A percentile compares a stretch with the other conserved stretches of the same genome.
These are phyloP conservation scores for Uronychia binucleata DNA, from an alignment of 73 alveolate genomes.

Conservation along the genomic window DNA sequence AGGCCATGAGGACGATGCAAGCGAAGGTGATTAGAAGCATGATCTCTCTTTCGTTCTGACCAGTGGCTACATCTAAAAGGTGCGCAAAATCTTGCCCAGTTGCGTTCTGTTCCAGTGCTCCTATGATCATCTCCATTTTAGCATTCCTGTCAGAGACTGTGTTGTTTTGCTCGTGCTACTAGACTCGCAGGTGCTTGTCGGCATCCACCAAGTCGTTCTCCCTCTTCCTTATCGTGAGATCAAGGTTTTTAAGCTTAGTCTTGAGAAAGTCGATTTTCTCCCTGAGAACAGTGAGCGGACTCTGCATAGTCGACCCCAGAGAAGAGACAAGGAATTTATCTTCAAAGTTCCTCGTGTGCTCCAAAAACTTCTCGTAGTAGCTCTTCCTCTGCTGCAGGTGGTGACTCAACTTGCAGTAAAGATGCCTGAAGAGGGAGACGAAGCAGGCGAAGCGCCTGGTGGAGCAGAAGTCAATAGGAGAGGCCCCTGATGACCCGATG, in stretches of 20 bases:
- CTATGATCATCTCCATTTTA: slow-evolving; percentile 18
- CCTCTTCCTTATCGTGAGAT: slow-evolving; percentile 14
- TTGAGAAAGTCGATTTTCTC: slow-evolving; percentile 19
- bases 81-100: neutral
- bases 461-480: neutral
- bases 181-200: slow-evolving; percentile 18
- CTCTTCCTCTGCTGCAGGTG: neutral
- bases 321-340: neutral
- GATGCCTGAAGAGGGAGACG: neutral
- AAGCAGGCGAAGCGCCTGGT: neutral
- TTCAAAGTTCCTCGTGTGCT: neutral
- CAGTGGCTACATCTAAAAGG: neutral
- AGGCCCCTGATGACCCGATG: neutral
- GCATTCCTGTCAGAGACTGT: slow-evolving; percentile 20
- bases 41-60: neutral
- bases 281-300: slow-evolving; percentile 1
- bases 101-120: neutral
- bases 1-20: neutral
- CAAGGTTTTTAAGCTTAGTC: slow-evolving; percentile 1
- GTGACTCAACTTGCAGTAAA: neutral
- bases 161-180: slow-evolving; percentile 23
- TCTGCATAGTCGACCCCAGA: neutral
- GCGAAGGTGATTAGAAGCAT: neutral
- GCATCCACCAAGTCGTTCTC: slow-evolving; percentile 29
- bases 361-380: neutral